phyloP scores from a whole-genome alignment of 1,139 yeast species.

The Candida sojae region DNA sequence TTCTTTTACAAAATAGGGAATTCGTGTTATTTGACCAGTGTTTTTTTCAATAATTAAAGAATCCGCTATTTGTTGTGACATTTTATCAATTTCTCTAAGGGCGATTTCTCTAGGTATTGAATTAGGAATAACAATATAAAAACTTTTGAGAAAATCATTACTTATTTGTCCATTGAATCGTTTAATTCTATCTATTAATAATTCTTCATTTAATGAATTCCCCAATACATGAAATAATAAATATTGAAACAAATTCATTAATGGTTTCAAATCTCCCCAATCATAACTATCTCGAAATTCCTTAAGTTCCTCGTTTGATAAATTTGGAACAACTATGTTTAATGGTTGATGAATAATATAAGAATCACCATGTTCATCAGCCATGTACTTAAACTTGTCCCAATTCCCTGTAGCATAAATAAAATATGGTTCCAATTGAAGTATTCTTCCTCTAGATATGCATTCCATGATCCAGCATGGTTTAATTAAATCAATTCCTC shows the following conservation, averaged over 20 bases:
- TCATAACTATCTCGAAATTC: slow-evolving; percentile 11
- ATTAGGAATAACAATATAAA: slow-evolving; percentile 25
- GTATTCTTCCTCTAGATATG: slow-evolving; percentile 37
- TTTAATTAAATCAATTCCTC: slow-evolving; percentile 59
- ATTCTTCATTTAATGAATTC: slow-evolving; percentile 6
- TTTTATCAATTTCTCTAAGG: slow-evolving; percentile 13
- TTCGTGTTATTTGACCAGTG: slow-evolving; percentile 16
- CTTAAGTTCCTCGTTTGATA: slow-evolving; percentile 5
- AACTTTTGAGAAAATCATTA: slow-evolving; percentile 17
- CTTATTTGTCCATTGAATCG: slow-evolving; percentile 35
- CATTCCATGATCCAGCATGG: slow-evolving; percentile 80
- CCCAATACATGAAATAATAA: slow-evolving; percentile 26
- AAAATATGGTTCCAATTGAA: slow-evolving; percentile 64
- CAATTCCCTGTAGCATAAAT: slow-evolving; percentile 32
- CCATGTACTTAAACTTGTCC: slow-evolving; percentile 18
- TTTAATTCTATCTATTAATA: slow-evolving; percentile 23
- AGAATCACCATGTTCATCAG: slow-evolving; percentile 61
- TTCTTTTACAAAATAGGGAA: slow-evolving; percentile 51
- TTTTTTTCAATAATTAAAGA: slow-evolving; percentile 17
- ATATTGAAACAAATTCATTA: slow-evolving; percentile 22
- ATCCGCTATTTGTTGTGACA: slow-evolving; percentile 23
- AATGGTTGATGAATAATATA: slow-evolving; percentile 27
- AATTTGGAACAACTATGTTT: slow-evolving; percentile 8
- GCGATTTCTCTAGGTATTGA: slow-evolving; percentile 8
- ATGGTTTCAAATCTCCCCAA: slow-evolving; percentile 17